Evolutionary conservation across 352 stramenopile genomes (phyloP), one percentile per base, ranked within the genome.

Genomic region (Phytophthora hybrid): DNA sequence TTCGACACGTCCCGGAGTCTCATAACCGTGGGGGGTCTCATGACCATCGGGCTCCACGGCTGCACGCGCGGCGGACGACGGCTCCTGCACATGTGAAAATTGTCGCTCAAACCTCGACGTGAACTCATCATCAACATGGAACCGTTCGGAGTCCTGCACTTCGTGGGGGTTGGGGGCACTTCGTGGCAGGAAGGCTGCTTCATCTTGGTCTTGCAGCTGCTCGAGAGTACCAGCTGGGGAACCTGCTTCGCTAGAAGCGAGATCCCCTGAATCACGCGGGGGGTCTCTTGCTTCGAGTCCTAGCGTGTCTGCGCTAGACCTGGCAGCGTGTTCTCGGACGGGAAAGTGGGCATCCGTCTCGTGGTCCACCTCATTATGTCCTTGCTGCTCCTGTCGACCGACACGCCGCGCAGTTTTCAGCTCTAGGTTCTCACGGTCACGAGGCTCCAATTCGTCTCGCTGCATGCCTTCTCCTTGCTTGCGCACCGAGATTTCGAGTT

Each of bases 381-480:
- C 32, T 39, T 47, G 11, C 39, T 47, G 39, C 7, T 47, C 10
- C 39, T 39, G 7, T 39, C 32, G 32, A 13, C 32, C 5, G 7
- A 7, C 32, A 47, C 39, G 10, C 1, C 11, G 14, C 13, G 39
- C 39, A 47, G 23, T 63, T 37, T 37, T 4, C 32, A 10, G 32
- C 32, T 10, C 5, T 4, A 10, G 32, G 8, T 61, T 53, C 14
- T 95, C 84, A 1, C 88, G 83, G 52, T 91, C 81, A n/a, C 91
- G 79, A 1, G 87, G 85, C 53, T 95, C 88, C 39, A 81, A 87
- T 57, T 95, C 88, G 16, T 94, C 44, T 29, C 81, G 75, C 54
- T 90, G 77, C 8, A 97, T 71, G 23, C 92, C 84, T 67, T 97
- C 88, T 82, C 94, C 86, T 69, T 95, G 79, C 52, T 83, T 81